These are phyloP conservation scores for Smallanthus sonchifolius DNA, from an alignment of 129 eudicot genomes.

Conservation along the genomic window DNA sequence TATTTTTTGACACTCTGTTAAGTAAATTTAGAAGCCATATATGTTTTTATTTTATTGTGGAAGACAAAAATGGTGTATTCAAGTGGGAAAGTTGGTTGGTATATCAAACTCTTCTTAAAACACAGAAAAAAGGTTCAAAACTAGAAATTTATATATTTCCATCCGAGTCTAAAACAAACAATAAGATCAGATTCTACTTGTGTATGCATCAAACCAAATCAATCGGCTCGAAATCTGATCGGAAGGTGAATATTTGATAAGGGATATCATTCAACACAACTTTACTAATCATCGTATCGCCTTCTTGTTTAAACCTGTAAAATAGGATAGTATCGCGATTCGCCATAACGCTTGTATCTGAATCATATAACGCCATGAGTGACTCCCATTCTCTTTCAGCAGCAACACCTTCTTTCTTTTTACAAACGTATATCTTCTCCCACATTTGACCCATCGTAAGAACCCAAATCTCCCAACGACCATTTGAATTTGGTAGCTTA, in stretches of 20 bases:
- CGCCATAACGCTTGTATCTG: slow-evolving; percentile 4
- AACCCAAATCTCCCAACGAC: slow-evolving; percentile 15
- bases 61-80: neutral
- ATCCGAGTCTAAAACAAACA: neutral
- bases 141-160: neutral
- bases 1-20: slow-evolving; percentile 18
- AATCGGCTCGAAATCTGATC: slow-evolving; percentile 8
- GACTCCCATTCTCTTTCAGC: no score
- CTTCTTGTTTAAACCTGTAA: neutral
- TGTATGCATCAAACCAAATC: neutral
- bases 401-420: slow-evolving; percentile 2
- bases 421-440: neutral
- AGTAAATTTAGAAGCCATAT: slow-evolving; percentile 21
- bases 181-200: neutral
- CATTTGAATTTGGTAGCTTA: neutral
- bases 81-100: slow-evolving; percentile 21
- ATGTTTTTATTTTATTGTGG: slow-evolving; percentile 15
- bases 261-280: neutral
- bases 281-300: neutral
- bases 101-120: neutral
- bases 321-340: neutral
- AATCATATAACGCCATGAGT: neutral
- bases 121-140: neutral
- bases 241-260: neutral
- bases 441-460: neutral